Conservation (phyloP, 2,329 filamentous ascomycete genomes). For the Thielaviopsis euricoi region DNA sequence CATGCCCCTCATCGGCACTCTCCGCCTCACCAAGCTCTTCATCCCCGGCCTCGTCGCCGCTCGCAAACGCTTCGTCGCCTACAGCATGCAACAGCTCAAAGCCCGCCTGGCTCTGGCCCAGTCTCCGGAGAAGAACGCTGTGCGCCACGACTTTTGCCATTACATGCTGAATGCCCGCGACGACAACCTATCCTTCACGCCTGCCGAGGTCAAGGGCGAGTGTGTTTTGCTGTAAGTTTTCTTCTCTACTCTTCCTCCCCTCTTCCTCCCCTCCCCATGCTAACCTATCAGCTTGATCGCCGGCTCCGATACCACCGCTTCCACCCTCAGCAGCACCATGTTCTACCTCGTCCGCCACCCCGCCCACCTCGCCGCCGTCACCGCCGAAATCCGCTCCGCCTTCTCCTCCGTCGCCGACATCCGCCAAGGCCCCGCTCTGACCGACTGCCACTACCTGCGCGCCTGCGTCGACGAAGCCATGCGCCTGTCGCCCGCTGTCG, state of each 20-base stretch:
- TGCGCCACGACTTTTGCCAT: conserved; percentile 58
- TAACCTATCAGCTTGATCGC: conserved; percentile 53
- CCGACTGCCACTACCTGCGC: conserved; percentile 39
- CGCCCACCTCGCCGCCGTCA: conserved; percentile 28
- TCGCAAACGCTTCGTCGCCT: conserved; percentile 53
- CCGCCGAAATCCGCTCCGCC: conserved; percentile 32
- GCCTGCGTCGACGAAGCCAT: conserved; percentile 51
- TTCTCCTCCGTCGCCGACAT: conserved; percentile 37
- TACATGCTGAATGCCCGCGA: conserved; percentile 56
- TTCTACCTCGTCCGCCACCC: conserved; percentile 45
- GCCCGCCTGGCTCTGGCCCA: conserved; percentile 51
- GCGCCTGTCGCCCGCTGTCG: conserved; percentile 44
- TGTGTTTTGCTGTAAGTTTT: conserved; percentile 44
- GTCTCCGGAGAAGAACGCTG: conserved; percentile 21
- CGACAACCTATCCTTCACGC: conserved; percentile 48
- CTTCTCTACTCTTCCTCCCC: background rate
- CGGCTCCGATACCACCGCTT: conserved; percentile 56
- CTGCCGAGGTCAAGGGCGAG: conserved; percentile 52
- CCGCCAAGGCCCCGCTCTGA: conserved; percentile 31
- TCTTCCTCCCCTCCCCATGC: background rate
- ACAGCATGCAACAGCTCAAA: conserved; percentile 49
- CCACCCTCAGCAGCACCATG: conserved; percentile 44
- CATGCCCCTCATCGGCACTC: conserved; percentile 50
- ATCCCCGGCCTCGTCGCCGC: conserved; percentile 51
- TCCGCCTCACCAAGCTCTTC: conserved; percentile 49